phyloP scores from a whole-genome alignment of 768 basidiomycete genomes.

The Podaxis sp. region DNA sequence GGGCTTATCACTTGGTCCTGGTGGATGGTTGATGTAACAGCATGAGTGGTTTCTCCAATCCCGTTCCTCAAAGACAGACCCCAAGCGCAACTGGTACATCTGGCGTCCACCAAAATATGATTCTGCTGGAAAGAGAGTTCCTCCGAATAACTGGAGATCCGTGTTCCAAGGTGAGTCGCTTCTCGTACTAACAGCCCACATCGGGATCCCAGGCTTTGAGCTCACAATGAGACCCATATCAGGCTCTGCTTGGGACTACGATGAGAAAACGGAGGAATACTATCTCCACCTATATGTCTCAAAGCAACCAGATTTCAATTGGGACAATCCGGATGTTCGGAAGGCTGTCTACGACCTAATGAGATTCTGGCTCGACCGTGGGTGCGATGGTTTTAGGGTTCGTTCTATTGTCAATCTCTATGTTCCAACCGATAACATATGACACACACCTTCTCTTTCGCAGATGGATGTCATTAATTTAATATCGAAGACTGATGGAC shows the following conservation, averaged over 20 bases:
- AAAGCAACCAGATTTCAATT: conserved; percentile 77
- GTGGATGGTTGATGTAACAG: conserved; percentile 29
- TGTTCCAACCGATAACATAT: neutral
- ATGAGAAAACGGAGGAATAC: conserved; percentile 62
- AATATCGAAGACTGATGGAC: conserved; percentile 58
- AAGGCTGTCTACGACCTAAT: conserved; percentile 62
- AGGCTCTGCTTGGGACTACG: conserved; percentile 74
- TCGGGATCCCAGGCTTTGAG: neutral
- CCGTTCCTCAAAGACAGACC: conserved; percentile 43
- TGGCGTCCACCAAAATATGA: conserved; percentile 64
- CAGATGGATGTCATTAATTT: conserved; percentile 74
- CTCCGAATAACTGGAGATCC: conserved; percentile 76
- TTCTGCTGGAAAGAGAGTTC: conserved; percentile 47
- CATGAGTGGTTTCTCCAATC: conserved; percentile 73
- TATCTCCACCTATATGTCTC: conserved; percentile 67
- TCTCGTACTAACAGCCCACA: neutral
- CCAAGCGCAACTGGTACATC: conserved; percentile 75
- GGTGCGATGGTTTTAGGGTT: conserved; percentile 75
- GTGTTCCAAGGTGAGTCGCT: conserved; percentile 54
- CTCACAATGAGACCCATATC: conserved; percentile 1
- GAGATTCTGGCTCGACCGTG: conserved; percentile 72
- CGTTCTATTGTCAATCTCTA: conserved; percentile 20
- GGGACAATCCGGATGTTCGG: conserved; percentile 65
- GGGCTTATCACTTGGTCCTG: neutral
- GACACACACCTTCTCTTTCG: neutral